Evolutionary conservation across 495 filamentous ascomycete genomes (phyloP).

Genomic region (Hyaloscypha finlandica): DNA sequence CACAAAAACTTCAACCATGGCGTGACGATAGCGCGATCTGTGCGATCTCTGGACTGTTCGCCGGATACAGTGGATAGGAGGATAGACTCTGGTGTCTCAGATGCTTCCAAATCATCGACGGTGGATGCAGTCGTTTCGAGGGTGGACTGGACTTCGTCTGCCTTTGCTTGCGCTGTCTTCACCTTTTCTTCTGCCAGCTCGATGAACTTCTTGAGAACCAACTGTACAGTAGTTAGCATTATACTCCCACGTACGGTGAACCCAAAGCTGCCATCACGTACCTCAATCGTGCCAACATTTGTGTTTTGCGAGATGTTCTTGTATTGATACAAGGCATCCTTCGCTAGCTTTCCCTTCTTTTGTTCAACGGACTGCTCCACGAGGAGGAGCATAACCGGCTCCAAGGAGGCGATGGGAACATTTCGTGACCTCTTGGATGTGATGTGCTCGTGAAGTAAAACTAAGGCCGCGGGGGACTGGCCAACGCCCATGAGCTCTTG

Average conservation of each 20-base stretch:
- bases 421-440: conserved; percentile 96
- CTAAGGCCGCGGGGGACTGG: conserved; percentile 88
- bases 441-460: conserved; percentile 97
- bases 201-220: conserved; percentile 96
- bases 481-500: conserved; percentile 98
- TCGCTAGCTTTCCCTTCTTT: conserved; percentile 95
- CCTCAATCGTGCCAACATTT: conserved; percentile 97
- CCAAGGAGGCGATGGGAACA: conserved; percentile 93
- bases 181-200: conserved; percentile 96
- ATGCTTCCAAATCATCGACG: conserved; percentile 94
- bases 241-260: background rate
- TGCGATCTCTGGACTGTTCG: conserved; percentile 94
- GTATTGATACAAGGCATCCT: conserved; percentile 98
- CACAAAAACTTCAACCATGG: conserved; percentile 99
- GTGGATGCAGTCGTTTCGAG: conserved; percentile 72
- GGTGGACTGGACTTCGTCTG: conserved; percentile 87
- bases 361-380: conserved; percentile 96
- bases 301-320: conserved; percentile 99
- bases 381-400: conserved; percentile 97
- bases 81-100: conserved; percentile 97
- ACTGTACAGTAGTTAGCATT: conserved; percentile 41
- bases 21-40: conserved; percentile 95
- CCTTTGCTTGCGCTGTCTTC: conserved; percentile 92
- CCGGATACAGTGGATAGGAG: conserved; percentile 96
- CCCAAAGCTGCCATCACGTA: conserved; percentile 37